Evolutionary conservation across 106 monocot genomes (phyloP).

Genomic region (Dioscorea zingiberensis): DNA sequence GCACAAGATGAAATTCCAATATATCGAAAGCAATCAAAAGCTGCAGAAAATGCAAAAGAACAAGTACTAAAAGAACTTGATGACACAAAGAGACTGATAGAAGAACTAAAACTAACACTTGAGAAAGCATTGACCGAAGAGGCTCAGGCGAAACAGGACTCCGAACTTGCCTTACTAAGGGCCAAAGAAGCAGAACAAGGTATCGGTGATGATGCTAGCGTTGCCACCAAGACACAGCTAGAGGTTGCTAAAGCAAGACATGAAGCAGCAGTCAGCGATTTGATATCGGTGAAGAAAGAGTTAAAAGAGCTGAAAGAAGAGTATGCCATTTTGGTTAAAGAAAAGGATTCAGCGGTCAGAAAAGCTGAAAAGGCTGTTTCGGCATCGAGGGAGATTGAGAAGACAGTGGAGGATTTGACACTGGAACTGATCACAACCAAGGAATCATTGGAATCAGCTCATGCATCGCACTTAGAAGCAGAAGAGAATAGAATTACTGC

Average conservation of each 20-base stretch:
- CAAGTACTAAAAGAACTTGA: conserved; percentile 41
- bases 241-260: conserved; percentile 41
- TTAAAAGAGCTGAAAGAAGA: conserved; percentile 23
- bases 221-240: conserved; percentile 37
- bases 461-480: conserved; percentile 25
- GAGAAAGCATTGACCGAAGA: conserved; percentile 30
- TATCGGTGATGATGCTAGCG: conserved; percentile 31
- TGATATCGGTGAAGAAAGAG: conserved; percentile 28
- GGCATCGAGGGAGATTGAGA: conserved; percentile 31
- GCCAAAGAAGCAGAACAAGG: conserved; percentile 46
- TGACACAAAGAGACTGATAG: conserved; percentile 31
- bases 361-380: conserved; percentile 32
- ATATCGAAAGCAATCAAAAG: conserved; percentile 26
- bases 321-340: conserved; percentile 18
- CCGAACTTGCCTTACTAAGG: conserved; percentile 41
- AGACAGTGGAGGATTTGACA: conserved; percentile 45
- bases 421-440: conserved; percentile 41
- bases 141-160: conserved; percentile 38
- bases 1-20: conserved; percentile 18
- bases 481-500: conserved; percentile 35
- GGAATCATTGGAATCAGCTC: conserved; percentile 40
- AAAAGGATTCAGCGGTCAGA: conserved; percentile 37
- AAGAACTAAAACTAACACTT: conserved; percentile 33
- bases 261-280: conserved; percentile 36
- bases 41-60: conserved; percentile 31